Conservation (phyloP, 495 filamentous ascomycete genomes). For the Lepidopterella palustris region DNA sequence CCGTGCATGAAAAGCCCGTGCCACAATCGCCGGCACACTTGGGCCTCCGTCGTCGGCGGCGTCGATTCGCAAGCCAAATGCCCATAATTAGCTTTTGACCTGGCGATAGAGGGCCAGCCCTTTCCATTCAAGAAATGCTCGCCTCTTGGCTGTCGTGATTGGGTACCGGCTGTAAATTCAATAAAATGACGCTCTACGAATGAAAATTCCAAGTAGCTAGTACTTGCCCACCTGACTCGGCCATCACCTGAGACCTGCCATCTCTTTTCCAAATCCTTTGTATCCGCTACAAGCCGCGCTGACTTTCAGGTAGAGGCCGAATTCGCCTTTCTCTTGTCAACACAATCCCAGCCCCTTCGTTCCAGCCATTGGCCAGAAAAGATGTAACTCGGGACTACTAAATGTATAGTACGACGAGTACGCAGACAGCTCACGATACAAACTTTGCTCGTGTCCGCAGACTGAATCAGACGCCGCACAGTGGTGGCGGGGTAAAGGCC, state of each 20-base stretch:
- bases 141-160: conserved; percentile 13
- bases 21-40: background rate
- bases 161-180: conserved; percentile 25
- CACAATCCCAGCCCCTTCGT: background rate
- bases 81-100: conserved; percentile 25
- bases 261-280: conserved; percentile 7
- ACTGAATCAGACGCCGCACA: too few relatives aligned
- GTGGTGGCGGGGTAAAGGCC: too few relatives aligned
- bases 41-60: background rate
- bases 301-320: too few relatives aligned
- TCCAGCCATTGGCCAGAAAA: too few relatives aligned
- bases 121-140: background rate
- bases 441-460: too few relatives aligned
- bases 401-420: too few relatives aligned
- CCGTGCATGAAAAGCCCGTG: background rate
- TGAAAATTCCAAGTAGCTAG: conserved; percentile 15
- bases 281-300: conserved; percentile 22
- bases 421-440: too few relatives aligned
- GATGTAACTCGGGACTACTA: too few relatives aligned
- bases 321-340: background rate
- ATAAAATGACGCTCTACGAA: conserved; percentile 26
- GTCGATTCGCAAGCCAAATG: conserved; percentile 4
- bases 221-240: conserved; percentile 16
- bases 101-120: background rate
- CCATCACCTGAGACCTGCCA: conserved; percentile 28